Conservation (phyloP, 805 yeast genomes). For the Sungouiozyma ichnusensis region DNA sequence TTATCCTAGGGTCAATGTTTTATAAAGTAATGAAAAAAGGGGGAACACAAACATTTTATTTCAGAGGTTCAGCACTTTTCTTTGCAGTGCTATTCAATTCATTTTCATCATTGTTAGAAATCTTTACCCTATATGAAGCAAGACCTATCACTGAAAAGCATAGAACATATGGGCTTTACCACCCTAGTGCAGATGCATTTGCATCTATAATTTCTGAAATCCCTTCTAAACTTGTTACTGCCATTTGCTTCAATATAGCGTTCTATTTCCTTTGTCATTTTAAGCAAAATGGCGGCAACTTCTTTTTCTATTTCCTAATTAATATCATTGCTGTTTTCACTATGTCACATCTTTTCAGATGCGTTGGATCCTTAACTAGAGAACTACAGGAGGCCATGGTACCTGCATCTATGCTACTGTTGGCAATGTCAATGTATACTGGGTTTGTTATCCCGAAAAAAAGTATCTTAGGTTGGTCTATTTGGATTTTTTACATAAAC, state of each 20-base stretch:
- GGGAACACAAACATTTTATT: constrained; percentile 39
- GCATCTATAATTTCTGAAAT: constrained; percentile 43
- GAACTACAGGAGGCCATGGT: constrained; percentile 47
- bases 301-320: constrained; percentile 42
- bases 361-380: constrained; percentile 39
- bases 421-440: constrained; percentile 40
- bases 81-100: constrained; percentile 57
- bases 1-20: constrained; percentile 47
- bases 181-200: constrained; percentile 49
- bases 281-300: constrained; percentile 41
- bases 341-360: constrained; percentile 47
- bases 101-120: constrained; percentile 49
- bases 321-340: constrained; percentile 35
- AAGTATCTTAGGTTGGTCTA: constrained; percentile 51
- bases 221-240: constrained; percentile 38
- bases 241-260: constrained; percentile 40
- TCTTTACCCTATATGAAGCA: constrained; percentile 43
- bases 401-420: constrained; percentile 42
- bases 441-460: constrained; percentile 52
- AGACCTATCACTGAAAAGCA: constrained; percentile 52
- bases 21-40: constrained; percentile 34
- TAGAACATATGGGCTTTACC: constrained; percentile 44
- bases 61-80: constrained; percentile 56
- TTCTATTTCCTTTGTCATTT: constrained; percentile 46
- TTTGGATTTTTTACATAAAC: constrained; percentile 53